Percentiles rank a stretch among this genome's conserved stretches.
These are phyloP conservation scores for Phytophthora sansomeana DNA, from an alignment of 352 stramenopile species.

Conservation along the genomic window DNA sequence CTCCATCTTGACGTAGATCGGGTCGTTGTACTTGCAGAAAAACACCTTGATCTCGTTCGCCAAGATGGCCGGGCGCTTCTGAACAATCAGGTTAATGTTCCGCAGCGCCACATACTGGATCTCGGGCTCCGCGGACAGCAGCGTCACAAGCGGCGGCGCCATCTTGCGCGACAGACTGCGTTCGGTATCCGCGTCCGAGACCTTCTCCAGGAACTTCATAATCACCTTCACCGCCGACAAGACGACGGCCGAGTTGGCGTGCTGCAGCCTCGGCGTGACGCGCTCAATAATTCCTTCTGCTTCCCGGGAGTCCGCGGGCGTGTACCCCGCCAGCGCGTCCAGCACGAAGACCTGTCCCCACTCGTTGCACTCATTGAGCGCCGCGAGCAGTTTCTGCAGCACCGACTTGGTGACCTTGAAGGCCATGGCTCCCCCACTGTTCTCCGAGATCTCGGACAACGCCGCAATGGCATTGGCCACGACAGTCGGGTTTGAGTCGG, in stretches of 20 bases:
- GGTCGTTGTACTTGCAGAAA: conserved; percentile 99
- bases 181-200: conserved; percentile 94
- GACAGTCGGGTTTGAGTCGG: conserved; percentile 97
- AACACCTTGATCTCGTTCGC: conserved; percentile 96
- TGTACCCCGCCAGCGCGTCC: conserved; percentile 96
- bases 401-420: conserved; percentile 97
- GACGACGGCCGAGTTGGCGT: conserved; percentile 99
- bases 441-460: conserved; percentile 97
- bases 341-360: conserved; percentile 99
- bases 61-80: conserved; percentile 96
- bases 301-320: conserved; percentile 95
- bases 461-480: conserved; percentile 99
- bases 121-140: conserved; percentile 98
- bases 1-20: conserved; percentile 97
- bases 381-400: conserved; percentile 98
- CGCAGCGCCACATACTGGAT: conserved; percentile 99
- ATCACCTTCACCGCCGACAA: conserved; percentile 98
- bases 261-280: conserved; percentile 97
- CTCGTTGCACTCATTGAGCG: conserved; percentile 99
- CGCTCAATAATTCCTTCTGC: conserved; percentile 99
- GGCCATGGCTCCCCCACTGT: conserved; percentile 80
- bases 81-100: conserved; percentile 99
- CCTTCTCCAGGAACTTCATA: conserved; percentile 96
- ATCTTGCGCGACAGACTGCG: conserved; percentile 95
- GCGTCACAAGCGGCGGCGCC: conserved; percentile 97